Conservation (phyloP, 2,329 filamentous ascomycete species). For the Xylaria sp. region DNA sequence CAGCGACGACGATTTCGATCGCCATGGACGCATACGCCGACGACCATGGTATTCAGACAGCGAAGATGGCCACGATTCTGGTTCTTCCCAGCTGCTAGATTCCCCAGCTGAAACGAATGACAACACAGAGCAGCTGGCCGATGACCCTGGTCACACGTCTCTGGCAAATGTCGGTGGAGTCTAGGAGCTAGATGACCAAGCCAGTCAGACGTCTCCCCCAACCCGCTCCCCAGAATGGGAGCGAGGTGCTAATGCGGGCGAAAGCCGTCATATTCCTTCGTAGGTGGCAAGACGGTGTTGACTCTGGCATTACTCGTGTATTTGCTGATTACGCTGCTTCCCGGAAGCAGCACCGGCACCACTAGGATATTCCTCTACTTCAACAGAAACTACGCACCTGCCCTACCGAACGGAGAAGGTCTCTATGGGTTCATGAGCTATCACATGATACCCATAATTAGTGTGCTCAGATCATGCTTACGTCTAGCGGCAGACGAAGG, state of each 20-base stretch:
- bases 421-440: not conserved
- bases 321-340: not conserved
- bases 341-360: not conserved
- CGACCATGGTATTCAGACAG: not conserved
- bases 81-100: not conserved
- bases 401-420: not conserved
- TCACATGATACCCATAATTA: not conserved
- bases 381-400: not conserved
- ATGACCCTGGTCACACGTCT: not conserved
- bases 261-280: not conserved
- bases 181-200: constrained; percentile 4
- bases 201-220: not conserved
- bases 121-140: not conserved
- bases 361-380: not conserved
- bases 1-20: constrained; percentile 6
- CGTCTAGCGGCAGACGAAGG: not conserved
- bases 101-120: not conserved
- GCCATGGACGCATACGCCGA: not conserved
- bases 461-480: not conserved
- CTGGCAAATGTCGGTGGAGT: not conserved
- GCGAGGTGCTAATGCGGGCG: not conserved
- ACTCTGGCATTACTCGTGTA: not conserved
- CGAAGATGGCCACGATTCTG: not conserved
- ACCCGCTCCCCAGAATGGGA: not conserved
- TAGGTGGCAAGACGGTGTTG: constrained; percentile 12